These are phyloP conservation scores for Asterophora lycoperdoides DNA, from an alignment of 768 basidiomycete genomes.

Conservation along the genomic window DNA sequence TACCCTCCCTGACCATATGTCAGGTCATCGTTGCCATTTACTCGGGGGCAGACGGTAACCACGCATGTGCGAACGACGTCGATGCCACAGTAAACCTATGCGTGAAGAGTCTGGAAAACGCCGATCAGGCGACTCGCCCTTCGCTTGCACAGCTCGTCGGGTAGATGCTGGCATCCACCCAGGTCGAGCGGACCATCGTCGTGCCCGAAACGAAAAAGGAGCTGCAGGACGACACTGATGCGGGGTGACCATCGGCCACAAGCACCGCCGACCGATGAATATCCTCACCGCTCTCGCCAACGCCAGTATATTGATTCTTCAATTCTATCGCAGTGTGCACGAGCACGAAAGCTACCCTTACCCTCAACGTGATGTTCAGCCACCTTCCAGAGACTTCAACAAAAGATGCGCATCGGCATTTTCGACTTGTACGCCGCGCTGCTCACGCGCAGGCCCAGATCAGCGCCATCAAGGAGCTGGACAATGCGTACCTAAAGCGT, in stretches of 20 bases:
- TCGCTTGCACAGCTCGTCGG: slow-evolving; percentile 78
- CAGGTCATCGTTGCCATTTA: slow-evolving; percentile 53
- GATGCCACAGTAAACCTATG: slow-evolving; percentile 68
- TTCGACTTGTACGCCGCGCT: slow-evolving; percentile 86
- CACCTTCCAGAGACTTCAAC: slow-evolving; percentile 82
- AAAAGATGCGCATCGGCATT: slow-evolving; percentile 80
- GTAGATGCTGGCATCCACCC: slow-evolving; percentile 79
- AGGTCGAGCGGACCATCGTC: slow-evolving; percentile 54
- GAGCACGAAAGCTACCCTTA: slow-evolving; percentile 66
- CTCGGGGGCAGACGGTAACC: slow-evolving; percentile 47
- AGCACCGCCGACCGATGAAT: no score
- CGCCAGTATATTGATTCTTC: no score
- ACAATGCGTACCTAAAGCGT: slow-evolving; percentile 75
- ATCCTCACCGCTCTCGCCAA: no score
- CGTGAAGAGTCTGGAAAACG: slow-evolving; percentile 70
- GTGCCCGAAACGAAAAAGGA: slow-evolving; percentile 55
- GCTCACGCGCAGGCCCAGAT: slow-evolving; percentile 86
- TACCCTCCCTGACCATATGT: slow-evolving; percentile 16
- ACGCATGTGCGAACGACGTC: slow-evolving; percentile 63
- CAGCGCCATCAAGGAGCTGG: slow-evolving; percentile 81
- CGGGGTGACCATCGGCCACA: slow-evolving; percentile 41
- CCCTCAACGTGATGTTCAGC: slow-evolving; percentile 75
- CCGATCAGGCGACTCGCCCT: slow-evolving; percentile 79
- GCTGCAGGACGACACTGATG: slow-evolving; percentile 50
- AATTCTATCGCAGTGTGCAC: no score